These are phyloP conservation scores for Hyphodiscus hymeniophilus DNA, from an alignment of 495 filamentous ascomycete species.

Conservation along the genomic window DNA sequence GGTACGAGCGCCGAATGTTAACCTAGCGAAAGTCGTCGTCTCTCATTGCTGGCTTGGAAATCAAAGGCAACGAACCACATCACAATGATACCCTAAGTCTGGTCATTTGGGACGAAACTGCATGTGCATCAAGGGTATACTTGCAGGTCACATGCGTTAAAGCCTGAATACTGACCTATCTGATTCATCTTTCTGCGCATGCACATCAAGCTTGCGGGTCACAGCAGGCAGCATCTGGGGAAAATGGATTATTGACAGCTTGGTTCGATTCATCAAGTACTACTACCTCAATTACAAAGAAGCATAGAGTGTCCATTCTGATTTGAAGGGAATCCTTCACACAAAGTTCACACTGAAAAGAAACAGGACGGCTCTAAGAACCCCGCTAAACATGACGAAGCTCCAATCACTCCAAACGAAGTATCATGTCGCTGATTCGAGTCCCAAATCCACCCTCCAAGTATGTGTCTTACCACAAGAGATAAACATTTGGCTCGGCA, in stretches of 20 bases:
- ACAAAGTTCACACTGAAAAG: conserved; percentile 15
- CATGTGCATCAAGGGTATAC: neutral
- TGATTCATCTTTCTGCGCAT: conserved; percentile 7
- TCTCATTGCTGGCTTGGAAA: neutral
- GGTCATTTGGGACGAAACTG: neutral
- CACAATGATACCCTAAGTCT: neutral
- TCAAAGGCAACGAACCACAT: conserved; percentile 1
- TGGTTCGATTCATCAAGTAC: conserved; percentile 4
- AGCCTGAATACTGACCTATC: neutral
- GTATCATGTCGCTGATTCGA: conserved; percentile 19
- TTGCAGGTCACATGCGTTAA: neutral
- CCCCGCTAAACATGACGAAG: conserved; percentile 18
- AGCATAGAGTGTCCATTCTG: conserved; percentile 10
- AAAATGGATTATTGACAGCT: conserved; percentile 6
- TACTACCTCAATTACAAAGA: conserved; percentile 17
- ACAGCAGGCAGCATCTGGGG: conserved; percentile 1
- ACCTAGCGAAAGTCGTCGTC: neutral
- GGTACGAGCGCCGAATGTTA: neutral
- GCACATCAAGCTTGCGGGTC: too few relatives aligned
- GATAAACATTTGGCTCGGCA: conserved; percentile 14
- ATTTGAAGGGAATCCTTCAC: conserved; percentile 11
- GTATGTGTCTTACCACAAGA: conserved; percentile 20
- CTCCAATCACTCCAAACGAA: conserved; percentile 17
- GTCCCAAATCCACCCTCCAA: conserved; percentile 23
- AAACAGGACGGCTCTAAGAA: conserved; percentile 17